Conservation (phyloP, 1,139 yeast species). For the Kodamaea arcana region DNA sequence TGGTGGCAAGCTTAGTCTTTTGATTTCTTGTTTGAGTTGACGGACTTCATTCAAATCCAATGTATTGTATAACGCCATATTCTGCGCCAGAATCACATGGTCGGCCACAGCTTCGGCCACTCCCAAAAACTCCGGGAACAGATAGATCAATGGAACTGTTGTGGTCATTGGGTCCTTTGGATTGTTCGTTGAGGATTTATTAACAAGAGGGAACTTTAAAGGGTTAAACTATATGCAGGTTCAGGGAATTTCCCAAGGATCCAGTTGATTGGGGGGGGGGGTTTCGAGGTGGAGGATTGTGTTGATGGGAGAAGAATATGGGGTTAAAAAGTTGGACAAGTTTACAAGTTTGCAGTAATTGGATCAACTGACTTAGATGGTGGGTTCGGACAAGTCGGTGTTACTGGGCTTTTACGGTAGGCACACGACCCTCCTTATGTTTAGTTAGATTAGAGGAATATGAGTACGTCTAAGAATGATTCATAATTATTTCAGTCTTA, state of each 20-base stretch:
- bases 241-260: neutral
- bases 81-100: conserved; percentile 78
- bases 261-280: neutral
- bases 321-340: neutral
- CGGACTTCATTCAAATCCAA: conserved; percentile 34
- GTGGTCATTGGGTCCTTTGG: conserved; percentile 59
- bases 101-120: conserved; percentile 96
- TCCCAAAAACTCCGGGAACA: conserved; percentile 82
- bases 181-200: neutral
- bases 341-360: too few species aligned
- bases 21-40: conserved; percentile 20
- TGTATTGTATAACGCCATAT: conserved; percentile 58
- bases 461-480: too few species aligned
- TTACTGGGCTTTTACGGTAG: too few species aligned
- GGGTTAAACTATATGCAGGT: conserved; percentile 1
- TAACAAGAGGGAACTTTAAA: neutral
- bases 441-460: too few species aligned
- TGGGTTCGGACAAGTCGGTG: too few species aligned
- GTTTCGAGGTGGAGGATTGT: neutral
- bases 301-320: neutral
- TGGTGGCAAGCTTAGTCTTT: conserved; percentile 16
- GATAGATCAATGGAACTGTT: conserved; percentile 85
- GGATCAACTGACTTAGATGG: too few species aligned
- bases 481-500: conserved; percentile 22
- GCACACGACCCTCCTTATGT: too few species aligned